Evolutionary conservation across 306 rosid species (phyloP), one percentile per base, ranked within the genome.

Genomic region (Cotoneaster glaucophyllus): DNA sequence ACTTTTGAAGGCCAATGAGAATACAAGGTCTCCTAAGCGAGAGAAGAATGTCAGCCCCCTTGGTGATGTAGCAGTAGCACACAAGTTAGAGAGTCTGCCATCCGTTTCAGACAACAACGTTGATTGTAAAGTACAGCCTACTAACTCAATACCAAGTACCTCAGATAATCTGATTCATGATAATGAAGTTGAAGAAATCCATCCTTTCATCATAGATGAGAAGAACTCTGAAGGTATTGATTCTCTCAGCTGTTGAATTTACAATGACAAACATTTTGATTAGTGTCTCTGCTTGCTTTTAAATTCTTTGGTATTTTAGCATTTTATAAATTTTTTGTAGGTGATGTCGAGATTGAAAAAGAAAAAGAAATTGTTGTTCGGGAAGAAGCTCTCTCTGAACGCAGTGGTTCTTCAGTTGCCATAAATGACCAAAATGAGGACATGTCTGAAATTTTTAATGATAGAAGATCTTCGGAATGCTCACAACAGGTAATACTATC

Each of bases 181-280:
- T 28, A 82, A 73, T 54, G 75, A 82, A 76, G 80, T 34, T 32
- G 86, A 90, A 83, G 79, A 72, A 58, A 57, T 78, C 14, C 25
- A 4, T 78, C 57, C 53, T 82, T 67, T 78, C 56, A 59, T 29
- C 77, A 48, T 67, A 76, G 89, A 84, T 77, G 85, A 86, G 74
- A 85, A 74, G 68, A 81, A 80, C 79, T 32, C 69, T 74, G 87
- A 88, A 86, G 99, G 99, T 95, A 89, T 61, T 54, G 29, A 64
- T 58, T 73, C 34, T 79, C 65, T 62, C 39, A 69, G 79, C 57
- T 39, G 64, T 76, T 67, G 71, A 25, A 77, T 78, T 69, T 71
- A 50, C 24, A 26, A 73, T 58, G 64, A 77, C 64, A 21, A 68
- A 29, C 50, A 65, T 52, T 68, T 59, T 74, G 14, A 50, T 39